Evolutionary conservation across 2,329 filamentous ascomycete genomes (phyloP).

Genomic region (Leptoxyphium fumago): DNA sequence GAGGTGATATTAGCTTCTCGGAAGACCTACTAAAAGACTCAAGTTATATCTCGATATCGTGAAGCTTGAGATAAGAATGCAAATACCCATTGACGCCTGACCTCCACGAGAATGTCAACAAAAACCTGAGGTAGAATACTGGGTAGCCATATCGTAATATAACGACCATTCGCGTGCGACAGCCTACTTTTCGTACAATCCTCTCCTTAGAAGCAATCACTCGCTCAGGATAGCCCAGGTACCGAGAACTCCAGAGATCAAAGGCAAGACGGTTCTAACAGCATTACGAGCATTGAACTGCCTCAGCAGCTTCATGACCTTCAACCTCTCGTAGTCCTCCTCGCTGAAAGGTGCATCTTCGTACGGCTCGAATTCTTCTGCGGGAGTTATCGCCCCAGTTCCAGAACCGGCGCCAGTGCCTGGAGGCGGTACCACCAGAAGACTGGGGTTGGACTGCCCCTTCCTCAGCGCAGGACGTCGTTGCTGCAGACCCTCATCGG

Average conservation of each 20-base stretch:
- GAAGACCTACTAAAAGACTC: too few relatives aligned
- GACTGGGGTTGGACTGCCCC: not conserved
- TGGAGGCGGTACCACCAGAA: not conserved
- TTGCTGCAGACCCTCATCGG: not conserved
- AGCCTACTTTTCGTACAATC: too few relatives aligned
- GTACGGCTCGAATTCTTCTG: slow-evolving; percentile 8
- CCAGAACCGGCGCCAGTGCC: not conserved
- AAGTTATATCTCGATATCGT: too few relatives aligned
- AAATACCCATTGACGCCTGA: too few relatives aligned
- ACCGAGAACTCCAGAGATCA: slow-evolving; percentile 4
- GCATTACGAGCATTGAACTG: slow-evolving; percentile 3
- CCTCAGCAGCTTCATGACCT: slow-evolving; percentile 7
- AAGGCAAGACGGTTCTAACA: slow-evolving; percentile 2
- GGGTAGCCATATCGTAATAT: too few relatives aligned
- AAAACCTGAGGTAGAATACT: too few relatives aligned
- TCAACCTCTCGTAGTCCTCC: slow-evolving; percentile 6
- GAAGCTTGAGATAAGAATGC: too few relatives aligned
- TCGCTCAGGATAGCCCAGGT: slow-evolving; percentile 5
- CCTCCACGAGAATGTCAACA: too few relatives aligned
- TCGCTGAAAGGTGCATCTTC: slow-evolving; percentile 6
- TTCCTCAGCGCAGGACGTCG: not conserved
- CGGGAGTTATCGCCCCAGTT: slow-evolving; percentile 4
- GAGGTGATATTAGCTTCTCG: too few relatives aligned
- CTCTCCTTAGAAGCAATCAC: not conserved
- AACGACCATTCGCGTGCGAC: too few relatives aligned